These are phyloP conservation scores for Colletotrichum eleusines DNA, from an alignment of 2,329 filamentous ascomycete species.

Conservation along the genomic window DNA sequence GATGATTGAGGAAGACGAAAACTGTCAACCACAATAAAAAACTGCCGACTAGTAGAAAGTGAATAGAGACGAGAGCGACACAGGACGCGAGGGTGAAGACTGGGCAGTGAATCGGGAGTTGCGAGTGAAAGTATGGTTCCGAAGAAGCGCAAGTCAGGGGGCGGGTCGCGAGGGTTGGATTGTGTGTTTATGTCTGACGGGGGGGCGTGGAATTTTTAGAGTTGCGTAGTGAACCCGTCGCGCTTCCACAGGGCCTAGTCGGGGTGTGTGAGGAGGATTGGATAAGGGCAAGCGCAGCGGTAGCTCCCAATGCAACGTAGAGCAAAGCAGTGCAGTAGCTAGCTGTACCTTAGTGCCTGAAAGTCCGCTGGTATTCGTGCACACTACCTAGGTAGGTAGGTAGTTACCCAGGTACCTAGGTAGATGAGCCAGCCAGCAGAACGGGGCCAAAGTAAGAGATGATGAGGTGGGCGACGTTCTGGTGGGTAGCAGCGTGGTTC, in stretches of 20 bases:
- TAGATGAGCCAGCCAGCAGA: not conserved
- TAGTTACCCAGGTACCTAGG: too few relatives aligned
- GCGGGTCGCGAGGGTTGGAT: constrained; percentile 39
- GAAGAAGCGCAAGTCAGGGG: constrained; percentile 34
- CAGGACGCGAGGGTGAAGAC: constrained; percentile 8
- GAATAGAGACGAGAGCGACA: constrained; percentile 1
- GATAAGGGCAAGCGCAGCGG: constrained; percentile 7
- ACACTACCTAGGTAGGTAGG: not conserved
- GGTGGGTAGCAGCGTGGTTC: constrained; percentile 24
- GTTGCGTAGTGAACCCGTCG: constrained; percentile 39
- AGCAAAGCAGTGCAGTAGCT: constrained; percentile 3
- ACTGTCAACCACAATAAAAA: not conserved
- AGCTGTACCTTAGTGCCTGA: constrained; percentile 6
- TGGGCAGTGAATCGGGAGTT: constrained; percentile 21
- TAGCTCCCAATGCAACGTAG: constrained; percentile 6
- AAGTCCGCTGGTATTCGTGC: not conserved
- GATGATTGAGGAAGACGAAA: constrained; percentile 7
- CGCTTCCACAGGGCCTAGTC: constrained; percentile 30
- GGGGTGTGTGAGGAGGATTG: constrained; percentile 3
- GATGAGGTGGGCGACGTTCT: not conserved
- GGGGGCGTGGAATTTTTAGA: constrained; percentile 42
- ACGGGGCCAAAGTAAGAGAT: not conserved
- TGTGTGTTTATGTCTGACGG: constrained; percentile 40
- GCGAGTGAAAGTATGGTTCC: constrained; percentile 25
- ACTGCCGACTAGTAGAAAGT: constrained; percentile 24